These are phyloP conservation scores for Serendipita sp. DNA, from an alignment of 768 basidiomycete species.

Conservation along the genomic window DNA sequence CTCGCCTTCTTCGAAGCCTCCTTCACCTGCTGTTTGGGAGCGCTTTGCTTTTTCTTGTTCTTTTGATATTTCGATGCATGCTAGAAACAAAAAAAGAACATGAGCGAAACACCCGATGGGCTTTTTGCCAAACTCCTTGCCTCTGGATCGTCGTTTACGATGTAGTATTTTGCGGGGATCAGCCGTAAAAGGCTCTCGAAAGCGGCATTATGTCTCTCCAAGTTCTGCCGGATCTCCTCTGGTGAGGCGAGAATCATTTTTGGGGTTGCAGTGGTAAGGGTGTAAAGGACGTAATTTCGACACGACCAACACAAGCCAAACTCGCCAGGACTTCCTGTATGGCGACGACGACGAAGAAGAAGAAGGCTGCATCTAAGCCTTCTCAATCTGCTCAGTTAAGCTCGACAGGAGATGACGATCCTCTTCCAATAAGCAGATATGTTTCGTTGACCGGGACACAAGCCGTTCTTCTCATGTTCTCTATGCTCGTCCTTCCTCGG, in stretches of 20 bases:
- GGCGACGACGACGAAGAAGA: neutral
- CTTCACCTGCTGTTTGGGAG: constrained; percentile 72
- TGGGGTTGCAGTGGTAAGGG: neutral
- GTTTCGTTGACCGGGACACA: constrained; percentile 53
- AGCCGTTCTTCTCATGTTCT: constrained; percentile 45
- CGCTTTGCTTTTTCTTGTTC: constrained; percentile 72
- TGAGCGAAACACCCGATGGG: neutral
- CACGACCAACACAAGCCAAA: neutral
- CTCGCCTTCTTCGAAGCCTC: constrained; percentile 81
- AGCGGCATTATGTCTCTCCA: constrained; percentile 71
- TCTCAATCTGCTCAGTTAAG: neutral
- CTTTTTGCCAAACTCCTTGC: constrained; percentile 23
- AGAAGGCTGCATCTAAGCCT: neutral
- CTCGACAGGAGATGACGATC: neutral
- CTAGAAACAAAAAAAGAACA: constrained; percentile 16
- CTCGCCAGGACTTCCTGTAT: too few species aligned
- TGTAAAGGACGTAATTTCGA: neutral
- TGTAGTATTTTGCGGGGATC: constrained; percentile 82
- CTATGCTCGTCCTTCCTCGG: constrained; percentile 55
- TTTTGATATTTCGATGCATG: constrained; percentile 60
- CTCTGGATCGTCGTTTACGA: constrained; percentile 47
- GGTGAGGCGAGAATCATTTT: neutral
- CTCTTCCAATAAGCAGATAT: constrained; percentile 41
- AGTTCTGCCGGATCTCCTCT: constrained; percentile 18
- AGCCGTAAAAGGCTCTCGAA: constrained; percentile 72